Evolutionary conservation across 2,329 filamentous ascomycete genomes (phyloP), one percentile per base, ranked within the genome.

Genomic region (Diaporthe vexans): DNA sequence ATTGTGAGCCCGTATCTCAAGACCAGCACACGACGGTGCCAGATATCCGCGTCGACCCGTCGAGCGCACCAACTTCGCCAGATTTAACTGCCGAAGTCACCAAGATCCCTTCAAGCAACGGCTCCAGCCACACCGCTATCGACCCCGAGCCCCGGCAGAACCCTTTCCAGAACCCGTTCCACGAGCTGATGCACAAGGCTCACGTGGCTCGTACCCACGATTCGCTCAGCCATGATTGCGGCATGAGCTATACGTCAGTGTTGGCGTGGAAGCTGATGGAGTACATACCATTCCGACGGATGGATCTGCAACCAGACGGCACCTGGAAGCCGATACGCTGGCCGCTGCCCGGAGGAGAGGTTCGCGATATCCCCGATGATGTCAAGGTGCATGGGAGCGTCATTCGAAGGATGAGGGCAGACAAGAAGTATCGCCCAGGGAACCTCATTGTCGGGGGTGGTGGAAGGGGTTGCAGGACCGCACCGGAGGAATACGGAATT

Each of bases 381-480:
- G 94, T 92, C 0, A 86, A 91, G 29, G 89, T 97, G 2, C 94
- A 97, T 78, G 89, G 91, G 56, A 94, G 92, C 29, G 94, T 94
- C 0, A 91, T 97, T 73, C 89, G 90, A 24, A 88, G 94, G 9
- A 93, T 97, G 91, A 82, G 90, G 61, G 82, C 84, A 10, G 89
- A 95, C 75, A 80, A 86, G 1, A 84, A 78, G 0, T 97, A 96
- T 79, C 87, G 94, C 0, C 94, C 94, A 0, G 94, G 94, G 0
- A 97, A 97, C 76, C 81, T 97, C 71, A 95, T 97, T 75, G 83
- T 95, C 3, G 94, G 94, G 0, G 94, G 94, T 0, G 94, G 94
- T 21, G 94, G 94, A 0, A 86, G 94, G 40, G 94, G 94, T 0
- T 86, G 91, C 1, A 86, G 90, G 35, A 84, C 78, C 11, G 94